Conservation (phyloP, 2,329 filamentous ascomycete species). For the Bipolaris cookei region DNA sequence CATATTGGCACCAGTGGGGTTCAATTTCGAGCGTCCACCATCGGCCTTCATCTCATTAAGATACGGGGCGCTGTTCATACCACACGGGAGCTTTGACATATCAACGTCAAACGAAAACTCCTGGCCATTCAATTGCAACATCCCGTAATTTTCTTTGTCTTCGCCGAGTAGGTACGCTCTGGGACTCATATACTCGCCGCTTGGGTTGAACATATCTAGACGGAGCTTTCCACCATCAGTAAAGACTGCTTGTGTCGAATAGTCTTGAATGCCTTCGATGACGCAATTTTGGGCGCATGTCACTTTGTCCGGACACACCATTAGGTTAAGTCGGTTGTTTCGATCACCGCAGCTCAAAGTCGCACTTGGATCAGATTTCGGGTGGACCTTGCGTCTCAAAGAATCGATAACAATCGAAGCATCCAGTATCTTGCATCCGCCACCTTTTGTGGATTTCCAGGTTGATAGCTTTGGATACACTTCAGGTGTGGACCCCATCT, state of each 20-base stretch:
- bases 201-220: constrained; percentile 51
- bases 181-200: constrained; percentile 51
- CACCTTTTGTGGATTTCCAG: constrained; percentile 59
- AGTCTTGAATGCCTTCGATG: constrained; percentile 61
- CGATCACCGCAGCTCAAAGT: constrained; percentile 41
- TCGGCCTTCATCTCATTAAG: constrained; percentile 49
- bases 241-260: constrained; percentile 61
- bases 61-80: constrained; percentile 52
- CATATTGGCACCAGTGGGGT: constrained; percentile 62
- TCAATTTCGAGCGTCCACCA: constrained; percentile 44
- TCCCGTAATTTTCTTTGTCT: constrained; percentile 66
- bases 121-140: constrained; percentile 68
- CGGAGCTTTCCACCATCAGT: constrained; percentile 57
- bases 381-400: constrained; percentile 54
- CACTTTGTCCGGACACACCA: constrained; percentile 56
- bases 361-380: constrained; percentile 42
- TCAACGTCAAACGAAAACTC: constrained; percentile 78
- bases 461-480: constrained; percentile 60
- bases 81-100: constrained; percentile 53
- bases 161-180: constrained; percentile 69
- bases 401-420: constrained; percentile 62
- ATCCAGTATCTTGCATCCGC: constrained; percentile 57
- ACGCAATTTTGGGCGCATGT: constrained; percentile 64
- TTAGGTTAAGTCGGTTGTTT: constrained; percentile 45
- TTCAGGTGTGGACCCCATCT: constrained; percentile 48